Evolutionary conservation across 805 yeast species (phyloP), one percentile per base, ranked within the genome.

Genomic region (Candida hungchunana): DNA sequence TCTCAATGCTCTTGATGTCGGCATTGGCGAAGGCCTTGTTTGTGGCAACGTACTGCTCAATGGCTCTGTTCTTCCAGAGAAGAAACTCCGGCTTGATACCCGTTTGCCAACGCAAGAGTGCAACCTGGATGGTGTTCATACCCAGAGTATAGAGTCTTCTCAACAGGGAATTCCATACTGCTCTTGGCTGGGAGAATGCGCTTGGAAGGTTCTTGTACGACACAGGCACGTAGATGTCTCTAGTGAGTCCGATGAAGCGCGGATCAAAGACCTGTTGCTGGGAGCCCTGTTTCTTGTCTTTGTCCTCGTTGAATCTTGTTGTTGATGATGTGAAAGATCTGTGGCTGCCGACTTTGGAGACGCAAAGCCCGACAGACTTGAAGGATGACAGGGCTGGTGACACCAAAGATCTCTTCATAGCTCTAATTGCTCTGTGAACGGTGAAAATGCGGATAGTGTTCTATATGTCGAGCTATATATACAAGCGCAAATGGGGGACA

Each of bases 61-160:
- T 77, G 7, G 95, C 95, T 20, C 71, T 71, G 59, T 87, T 90
- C 58, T 84, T 85, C 96, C 96, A 89, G 41, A 78, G 73, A 15
- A 77, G 56, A 46, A 81, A 82, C 28, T 76, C 64, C 21, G 89
- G 85, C 58, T 77, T 82, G 38, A 72, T 55, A 25, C 77, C 74
- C 18, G 88, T 78, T 56, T 82, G 83, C 55, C 76, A 71, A 25
- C 86, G 80, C 50, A 79, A 76, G 32, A 77, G 58, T 7, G 80
- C 88, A 28, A 82, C 61, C 48, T 82, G 73, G n/a, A 67, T 58
- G 14, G 90, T 82, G 56, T 83, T 84, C 50, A 79, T 66, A 10
- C 82, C 85, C 42, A 79, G 69, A 4, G 74, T 61, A 36, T 79
- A 80, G 18, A 78, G 47, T 46, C 85, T 68, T 60, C 87, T 75